Percentiles rank a stretch among this genome's conserved stretches.
Conservation (phyloP, 1,284 basidiomycete genomes). For the Malassezia caprae region DNA sequence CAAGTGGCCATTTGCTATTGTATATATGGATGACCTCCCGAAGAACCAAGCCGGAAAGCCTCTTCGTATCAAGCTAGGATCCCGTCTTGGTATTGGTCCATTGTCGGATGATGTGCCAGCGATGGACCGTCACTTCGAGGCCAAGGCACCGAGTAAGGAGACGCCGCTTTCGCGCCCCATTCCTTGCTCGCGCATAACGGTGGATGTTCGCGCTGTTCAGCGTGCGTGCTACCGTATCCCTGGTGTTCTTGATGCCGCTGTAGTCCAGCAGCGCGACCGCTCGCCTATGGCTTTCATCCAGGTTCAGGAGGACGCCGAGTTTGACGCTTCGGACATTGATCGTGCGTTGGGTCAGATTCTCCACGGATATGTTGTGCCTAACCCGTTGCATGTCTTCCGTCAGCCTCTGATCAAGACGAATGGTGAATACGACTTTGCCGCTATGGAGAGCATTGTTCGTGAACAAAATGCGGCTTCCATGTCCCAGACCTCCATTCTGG, state of each 20-base stretch:
- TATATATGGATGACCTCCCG: conserved; percentile 48
- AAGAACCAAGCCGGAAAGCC: conserved; percentile 48
- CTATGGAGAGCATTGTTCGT: conserved; percentile 47
- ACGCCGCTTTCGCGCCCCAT: conserved; percentile 44
- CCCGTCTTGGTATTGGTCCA: conserved; percentile 43
- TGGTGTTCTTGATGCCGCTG: conserved; percentile 46
- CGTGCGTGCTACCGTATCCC: conserved; percentile 48
- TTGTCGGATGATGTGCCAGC: conserved; percentile 45
- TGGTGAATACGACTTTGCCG: conserved; percentile 44
- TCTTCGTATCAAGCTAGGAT: conserved; percentile 47
- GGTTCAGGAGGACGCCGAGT: conserved; percentile 46
- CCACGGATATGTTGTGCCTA: conserved; percentile 47
- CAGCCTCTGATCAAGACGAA: conserved; percentile 44
- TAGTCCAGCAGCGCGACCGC: conserved; percentile 44
- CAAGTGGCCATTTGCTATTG: conserved; percentile 47
- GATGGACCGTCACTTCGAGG: conserved; percentile 47
- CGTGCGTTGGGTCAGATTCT: conserved; percentile 45
- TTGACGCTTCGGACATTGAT: conserved; percentile 47
- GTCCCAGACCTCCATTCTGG: conserved; percentile 42
- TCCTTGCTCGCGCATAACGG: conserved; percentile 42
- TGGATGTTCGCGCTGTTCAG: conserved; percentile 46
- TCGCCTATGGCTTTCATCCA: conserved; percentile 47
- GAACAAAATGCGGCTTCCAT: conserved; percentile 46
- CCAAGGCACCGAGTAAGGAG: conserved; percentile 43
- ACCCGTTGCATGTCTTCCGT: conserved; percentile 48